Evolutionary conservation across 2,329 filamentous ascomycete genomes (phyloP).

Genomic region (Sporothrix pseudoabietina): DNA sequence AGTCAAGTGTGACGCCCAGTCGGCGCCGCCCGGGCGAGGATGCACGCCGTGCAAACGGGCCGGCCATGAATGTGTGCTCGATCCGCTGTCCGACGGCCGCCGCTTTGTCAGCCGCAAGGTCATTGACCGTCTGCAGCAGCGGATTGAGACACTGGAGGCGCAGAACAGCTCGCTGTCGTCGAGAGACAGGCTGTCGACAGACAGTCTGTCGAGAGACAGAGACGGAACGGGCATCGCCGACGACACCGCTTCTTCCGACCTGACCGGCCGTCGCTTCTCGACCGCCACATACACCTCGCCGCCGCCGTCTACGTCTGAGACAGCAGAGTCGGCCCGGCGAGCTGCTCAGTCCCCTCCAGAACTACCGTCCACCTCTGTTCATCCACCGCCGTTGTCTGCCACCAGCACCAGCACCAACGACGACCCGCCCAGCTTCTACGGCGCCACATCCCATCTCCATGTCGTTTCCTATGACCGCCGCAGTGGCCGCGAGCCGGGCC

Average conservation of each 20-base stretch:
- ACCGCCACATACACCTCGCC: background rate
- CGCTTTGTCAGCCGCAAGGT: conserved; percentile 26
- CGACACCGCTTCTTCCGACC: background rate
- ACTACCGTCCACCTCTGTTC: too few relatives aligned
- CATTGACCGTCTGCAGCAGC: conserved; percentile 27
- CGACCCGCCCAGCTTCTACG: conserved; percentile 25
- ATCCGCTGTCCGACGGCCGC: conserved; percentile 27
- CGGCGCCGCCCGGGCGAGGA: conserved; percentile 1
- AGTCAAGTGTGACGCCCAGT: conserved; percentile 31
- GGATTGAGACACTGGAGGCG: conserved; percentile 28
- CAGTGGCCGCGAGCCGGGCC: background rate
- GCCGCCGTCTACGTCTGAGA: background rate
- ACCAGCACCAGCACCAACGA: background rate
- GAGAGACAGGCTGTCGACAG: background rate
- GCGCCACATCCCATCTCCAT: conserved; percentile 27
- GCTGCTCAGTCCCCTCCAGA: background rate
- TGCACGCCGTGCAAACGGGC: conserved; percentile 28
- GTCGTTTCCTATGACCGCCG: conserved; percentile 4
- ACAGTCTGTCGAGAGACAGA: background rate
- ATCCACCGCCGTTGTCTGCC: too few relatives aligned
- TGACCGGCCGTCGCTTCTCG: background rate
- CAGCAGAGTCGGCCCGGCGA: background rate
- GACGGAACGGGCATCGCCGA: background rate
- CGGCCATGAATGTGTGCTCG: conserved; percentile 24
- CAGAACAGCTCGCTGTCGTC: background rate